Evolutionary conservation across 192 early-diverging fungal genomes (phyloP).

Genomic region (Coemansia sp.): DNA sequence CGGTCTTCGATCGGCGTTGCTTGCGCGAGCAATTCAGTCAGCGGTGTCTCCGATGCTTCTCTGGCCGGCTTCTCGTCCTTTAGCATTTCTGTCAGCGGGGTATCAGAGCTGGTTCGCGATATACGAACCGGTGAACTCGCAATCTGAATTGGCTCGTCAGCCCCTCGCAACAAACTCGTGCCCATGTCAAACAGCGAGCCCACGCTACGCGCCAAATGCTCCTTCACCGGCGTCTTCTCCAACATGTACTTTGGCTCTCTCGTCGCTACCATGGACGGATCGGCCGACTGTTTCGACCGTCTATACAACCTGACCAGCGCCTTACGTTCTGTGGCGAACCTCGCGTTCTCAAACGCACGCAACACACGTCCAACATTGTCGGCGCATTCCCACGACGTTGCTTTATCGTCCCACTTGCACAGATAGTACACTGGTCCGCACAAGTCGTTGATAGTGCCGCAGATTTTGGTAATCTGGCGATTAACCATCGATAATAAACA

Average conservation of each 20-base stretch:
- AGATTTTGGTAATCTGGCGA: constrained; percentile 7
- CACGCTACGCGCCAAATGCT: not conserved
- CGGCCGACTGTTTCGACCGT: not conserved
- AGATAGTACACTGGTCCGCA: constrained; percentile 24
- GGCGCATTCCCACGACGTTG: constrained; percentile 23
- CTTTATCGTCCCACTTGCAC: constrained; percentile 28
- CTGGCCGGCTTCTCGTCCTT: not conserved
- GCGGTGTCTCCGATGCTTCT: no score
- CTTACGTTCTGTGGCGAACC: constrained; percentile 11
- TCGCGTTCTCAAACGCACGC: constrained; percentile 8
- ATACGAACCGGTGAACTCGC: not conserved
- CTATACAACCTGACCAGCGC: constrained; percentile 11
- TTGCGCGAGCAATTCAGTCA: no score
- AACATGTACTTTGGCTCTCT: constrained; percentile 17
- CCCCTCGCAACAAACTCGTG: constrained; percentile 11
- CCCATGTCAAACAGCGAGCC: constrained; percentile 15
- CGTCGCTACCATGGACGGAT: constrained; percentile 13
- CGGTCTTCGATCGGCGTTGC: no score
- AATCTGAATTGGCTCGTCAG: not conserved
- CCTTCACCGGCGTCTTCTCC: constrained; percentile 5
- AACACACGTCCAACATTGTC: constrained; percentile 10
- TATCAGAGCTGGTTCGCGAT: not conserved
- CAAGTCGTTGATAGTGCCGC: constrained; percentile 12
- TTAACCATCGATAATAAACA: not conserved
- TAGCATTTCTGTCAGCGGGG: not conserved